Base-by-base conservation (phyloP, 768 basidiomycete genomes). In the Collybia nuda region DNA sequence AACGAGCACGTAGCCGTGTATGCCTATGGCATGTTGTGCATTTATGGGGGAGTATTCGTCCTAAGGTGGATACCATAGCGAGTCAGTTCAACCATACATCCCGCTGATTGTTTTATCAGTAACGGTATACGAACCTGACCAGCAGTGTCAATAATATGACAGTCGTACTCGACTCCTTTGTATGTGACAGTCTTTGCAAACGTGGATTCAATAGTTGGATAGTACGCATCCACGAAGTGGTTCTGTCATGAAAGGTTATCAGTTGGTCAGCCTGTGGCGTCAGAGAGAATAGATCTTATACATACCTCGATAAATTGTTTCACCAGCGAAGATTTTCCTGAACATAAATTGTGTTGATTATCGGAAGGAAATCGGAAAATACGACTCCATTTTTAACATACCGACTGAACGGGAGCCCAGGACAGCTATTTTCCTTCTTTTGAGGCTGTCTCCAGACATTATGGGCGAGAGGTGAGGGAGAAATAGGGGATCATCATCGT, bases 81-180 rank as follows among this genome's bases (percentile, higher is more conserved):
- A 53, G 40, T 8, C 5, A 26, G 14, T 17, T 12, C 3, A 19
- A 36, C 18, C n/a, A 24, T 14, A 18, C 17, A 24, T 26, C 24
- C 7, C 24, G 24, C 7, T 26, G 4, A 26, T 26, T 7, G 24
- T 7, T 4, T 7, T 26, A 7, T 7, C 24, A 3, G 24, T 7
- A 15, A 17, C 17, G 22, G 24, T 32, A 17, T 17, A 65, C 82
- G 56, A 50, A 92, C 94, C 84, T 98, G 96, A 23, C 96, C 96
- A 44, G 96, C 96, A 56, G 93, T 96, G 68, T 98, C 96, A 60
- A 98, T 92, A 73, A 98, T 95, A 71, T 96, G 93, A 71, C 94
- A 95, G 53, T 93, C 88, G 62, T 94, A 98, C 62, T 95, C 92
- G 26, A 86, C 78, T 44, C 94, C 95, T 49, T 90, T 91, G 74